phyloP scores from a whole-genome alignment of 192 early-diverging fungal genomes.

The Entomortierella parvispora region DNA sequence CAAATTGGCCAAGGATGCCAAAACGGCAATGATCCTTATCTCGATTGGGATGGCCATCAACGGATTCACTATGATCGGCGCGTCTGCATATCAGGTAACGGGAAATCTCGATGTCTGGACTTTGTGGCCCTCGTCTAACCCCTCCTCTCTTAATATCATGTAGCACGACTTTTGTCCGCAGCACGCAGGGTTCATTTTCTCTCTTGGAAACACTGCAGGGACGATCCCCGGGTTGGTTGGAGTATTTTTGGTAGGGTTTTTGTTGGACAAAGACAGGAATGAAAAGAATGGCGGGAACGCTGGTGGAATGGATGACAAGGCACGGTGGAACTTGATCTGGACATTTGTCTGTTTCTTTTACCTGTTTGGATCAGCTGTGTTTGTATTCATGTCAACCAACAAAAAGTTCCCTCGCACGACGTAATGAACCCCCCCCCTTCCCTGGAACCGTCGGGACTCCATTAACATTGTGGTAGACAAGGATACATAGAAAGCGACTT shows the following conservation, averaged over 20 bases:
- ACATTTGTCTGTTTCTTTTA: conserved; percentile 24
- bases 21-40: conserved; percentile 30
- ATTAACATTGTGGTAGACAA: background rate
- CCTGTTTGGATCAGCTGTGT: conserved; percentile 18
- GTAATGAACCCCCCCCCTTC: background rate
- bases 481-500: no score
- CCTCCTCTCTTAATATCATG: background rate
- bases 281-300: no score
- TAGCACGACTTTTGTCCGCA: conserved; percentile 52
- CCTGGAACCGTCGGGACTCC: background rate
- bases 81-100: conserved; percentile 43
- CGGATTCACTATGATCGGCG: conserved; percentile 45
- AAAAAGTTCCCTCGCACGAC: conserved; percentile 5
- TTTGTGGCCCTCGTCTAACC: background rate
- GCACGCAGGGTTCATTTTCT: conserved; percentile 53
- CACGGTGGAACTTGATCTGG: conserved; percentile 48
- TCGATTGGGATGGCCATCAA: conserved; percentile 45
- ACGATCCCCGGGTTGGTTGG: conserved; percentile 48
- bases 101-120: no score
- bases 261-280: conserved; percentile 19
- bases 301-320: conserved; percentile 4
- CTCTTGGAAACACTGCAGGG: conserved; percentile 50
- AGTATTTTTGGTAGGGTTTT: conserved; percentile 33
- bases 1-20: conserved; percentile 24
- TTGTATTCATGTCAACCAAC: conserved; percentile 27